Percentiles rank a stretch among this genome's conserved stretches.
phyloP scores from a whole-genome alignment of 495 filamentous ascomycete genomes.

The Tirmania nivea region DNA sequence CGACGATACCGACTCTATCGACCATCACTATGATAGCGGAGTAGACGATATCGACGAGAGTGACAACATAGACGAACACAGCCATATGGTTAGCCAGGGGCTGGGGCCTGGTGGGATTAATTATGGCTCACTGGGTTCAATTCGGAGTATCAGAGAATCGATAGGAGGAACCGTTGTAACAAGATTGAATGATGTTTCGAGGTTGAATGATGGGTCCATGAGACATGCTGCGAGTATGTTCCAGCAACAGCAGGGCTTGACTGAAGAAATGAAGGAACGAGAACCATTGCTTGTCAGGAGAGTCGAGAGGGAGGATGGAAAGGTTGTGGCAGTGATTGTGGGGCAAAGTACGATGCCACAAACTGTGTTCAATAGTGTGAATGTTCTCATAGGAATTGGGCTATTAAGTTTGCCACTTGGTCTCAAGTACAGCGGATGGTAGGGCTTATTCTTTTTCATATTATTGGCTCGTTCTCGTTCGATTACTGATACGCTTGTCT shows the following conservation, averaged over 20 bases:
- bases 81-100: slow-evolving; percentile 5
- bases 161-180: slow-evolving; percentile 7
- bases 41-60: slow-evolving; percentile 20
- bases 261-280: slow-evolving; percentile 37
- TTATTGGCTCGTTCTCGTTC: background rate
- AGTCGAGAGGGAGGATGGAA: slow-evolving; percentile 68
- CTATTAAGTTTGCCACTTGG: slow-evolving; percentile 75
- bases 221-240: slow-evolving; percentile 37
- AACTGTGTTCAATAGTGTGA: slow-evolving; percentile 91
- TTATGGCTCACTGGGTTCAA: slow-evolving; percentile 11
- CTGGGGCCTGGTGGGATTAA: background rate
- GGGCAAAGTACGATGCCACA: slow-evolving; percentile 88
- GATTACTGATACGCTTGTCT: too few species aligned
- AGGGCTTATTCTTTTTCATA: background rate
- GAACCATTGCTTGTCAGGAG: slow-evolving; percentile 68
- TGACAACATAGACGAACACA: slow-evolving; percentile 22
- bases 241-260: slow-evolving; percentile 33
- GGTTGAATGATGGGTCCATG: slow-evolving; percentile 45
- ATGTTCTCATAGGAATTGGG: slow-evolving; percentile 82
- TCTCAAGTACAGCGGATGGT: slow-evolving; percentile 76
- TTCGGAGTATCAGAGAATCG: slow-evolving; percentile 4
- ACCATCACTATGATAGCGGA: slow-evolving; percentile 18
- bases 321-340: slow-evolving; percentile 55
- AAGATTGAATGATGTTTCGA: slow-evolving; percentile 33
- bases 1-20: slow-evolving; percentile 1